Percentiles rank a stretch among this genome's conserved stretches.
Conservation (phyloP, 1,139 yeast species). For the Eremothecium gossypii region DNA sequence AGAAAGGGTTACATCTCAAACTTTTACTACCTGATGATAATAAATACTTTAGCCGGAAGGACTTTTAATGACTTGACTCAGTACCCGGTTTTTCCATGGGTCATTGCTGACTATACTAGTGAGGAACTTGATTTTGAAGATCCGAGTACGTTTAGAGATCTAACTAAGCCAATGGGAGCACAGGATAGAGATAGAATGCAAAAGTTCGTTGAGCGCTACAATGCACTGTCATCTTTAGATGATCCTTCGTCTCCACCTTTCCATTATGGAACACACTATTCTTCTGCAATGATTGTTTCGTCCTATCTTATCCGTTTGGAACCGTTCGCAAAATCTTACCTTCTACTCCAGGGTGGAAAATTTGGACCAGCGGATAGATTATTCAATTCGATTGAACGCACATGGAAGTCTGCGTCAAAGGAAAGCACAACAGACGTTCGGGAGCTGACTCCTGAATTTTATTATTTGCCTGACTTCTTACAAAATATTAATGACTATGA, state of each 20-base stretch:
- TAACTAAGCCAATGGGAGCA: conserved; percentile 86
- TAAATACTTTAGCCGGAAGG: conserved; percentile 78
- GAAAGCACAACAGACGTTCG: conserved; percentile 82
- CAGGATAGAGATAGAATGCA: conserved; percentile 51
- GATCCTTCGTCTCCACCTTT: conserved; percentile 57
- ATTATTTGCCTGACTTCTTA: conserved; percentile 67
- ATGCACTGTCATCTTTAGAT: conserved; percentile 49
- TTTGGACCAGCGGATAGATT: conserved; percentile 82
- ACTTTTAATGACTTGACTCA: conserved; percentile 82
- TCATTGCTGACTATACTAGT: conserved; percentile 68
- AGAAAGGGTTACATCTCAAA: conserved; percentile 66
- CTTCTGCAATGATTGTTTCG: conserved; percentile 86
- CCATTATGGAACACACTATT: conserved; percentile 87
- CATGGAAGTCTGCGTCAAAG: conserved; percentile 70
- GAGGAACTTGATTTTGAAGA: conserved; percentile 51
- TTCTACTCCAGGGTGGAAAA: conserved; percentile 72
- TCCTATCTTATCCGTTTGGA: conserved; percentile 64
- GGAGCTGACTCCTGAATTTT: conserved; percentile 79
- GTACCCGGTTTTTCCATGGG: conserved; percentile 89
- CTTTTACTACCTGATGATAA: conserved; percentile 66
- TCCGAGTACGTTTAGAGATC: conserved; percentile 57
- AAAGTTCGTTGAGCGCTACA: conserved; percentile 60
- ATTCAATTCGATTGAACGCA: conserved; percentile 59
- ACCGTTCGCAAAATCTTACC: conserved; percentile 72
- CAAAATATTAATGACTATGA: conserved; percentile 53